Evolutionary conservation across 768 basidiomycete genomes (phyloP).

Genomic region (Strobilomyces echinocephalus): DNA sequence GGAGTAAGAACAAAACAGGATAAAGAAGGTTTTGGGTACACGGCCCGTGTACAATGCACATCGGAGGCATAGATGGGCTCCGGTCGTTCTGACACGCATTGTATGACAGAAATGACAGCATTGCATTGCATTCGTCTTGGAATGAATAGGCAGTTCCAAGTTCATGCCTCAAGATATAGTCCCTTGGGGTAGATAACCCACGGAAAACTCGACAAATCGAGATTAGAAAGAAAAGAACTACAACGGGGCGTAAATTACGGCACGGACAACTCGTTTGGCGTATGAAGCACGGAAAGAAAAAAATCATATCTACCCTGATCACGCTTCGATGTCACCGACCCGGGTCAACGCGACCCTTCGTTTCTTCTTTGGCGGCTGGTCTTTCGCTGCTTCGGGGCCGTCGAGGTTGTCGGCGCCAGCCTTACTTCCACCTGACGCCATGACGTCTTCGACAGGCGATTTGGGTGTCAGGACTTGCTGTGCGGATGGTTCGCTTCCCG

Average conservation of each 20-base stretch:
- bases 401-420: slow-evolving; percentile 4
- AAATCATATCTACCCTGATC: not conserved
- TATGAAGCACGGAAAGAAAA: slow-evolving; percentile 5
- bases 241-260: slow-evolving; percentile 15
- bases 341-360: slow-evolving; percentile 72
- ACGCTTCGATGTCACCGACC: slow-evolving; percentile 51
- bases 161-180: slow-evolving; percentile 9
- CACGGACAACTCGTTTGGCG: not conserved
- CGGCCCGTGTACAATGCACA: not conserved
- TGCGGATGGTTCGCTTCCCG: slow-evolving; percentile 12
- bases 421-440: slow-evolving; percentile 12
- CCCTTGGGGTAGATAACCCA: not conserved
- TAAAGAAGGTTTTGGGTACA: slow-evolving; percentile 26
- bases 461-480: slow-evolving; percentile 27
- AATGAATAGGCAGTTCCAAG: slow-evolving; percentile 10
- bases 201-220: slow-evolving; percentile 10
- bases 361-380: slow-evolving; percentile 80
- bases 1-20: slow-evolving; percentile 77
- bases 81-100: slow-evolving; percentile 3
- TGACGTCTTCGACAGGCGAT: slow-evolving; percentile 23
- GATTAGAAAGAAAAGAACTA: slow-evolving; percentile 11
- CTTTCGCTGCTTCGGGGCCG: slow-evolving; percentile 20
- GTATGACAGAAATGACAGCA: slow-evolving; percentile 3
- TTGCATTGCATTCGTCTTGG: slow-evolving; percentile 19
- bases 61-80: not conserved